Evolutionary conservation across 768 basidiomycete species (phyloP).

Genomic region (Amanita fuliginea): DNA sequence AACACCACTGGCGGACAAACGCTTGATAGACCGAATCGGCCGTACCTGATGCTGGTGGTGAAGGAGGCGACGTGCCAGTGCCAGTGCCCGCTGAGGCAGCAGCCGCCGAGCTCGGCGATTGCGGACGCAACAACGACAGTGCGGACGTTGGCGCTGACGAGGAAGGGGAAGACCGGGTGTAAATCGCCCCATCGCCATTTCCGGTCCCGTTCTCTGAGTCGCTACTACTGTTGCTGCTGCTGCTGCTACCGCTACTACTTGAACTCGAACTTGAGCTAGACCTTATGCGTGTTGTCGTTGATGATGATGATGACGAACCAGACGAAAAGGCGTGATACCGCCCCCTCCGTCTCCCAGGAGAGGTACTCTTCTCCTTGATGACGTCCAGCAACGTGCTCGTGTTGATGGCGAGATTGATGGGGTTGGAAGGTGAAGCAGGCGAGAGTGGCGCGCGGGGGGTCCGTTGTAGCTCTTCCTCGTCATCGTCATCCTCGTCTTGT

Average conservation of each 20-base stretch:
- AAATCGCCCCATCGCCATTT: not conserved
- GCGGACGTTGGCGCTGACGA: not conserved
- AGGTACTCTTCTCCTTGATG: slow-evolving; percentile 18
- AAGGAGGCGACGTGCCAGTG: too few relatives aligned
- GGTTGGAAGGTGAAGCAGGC: not conserved
- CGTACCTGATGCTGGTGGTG: not conserved
- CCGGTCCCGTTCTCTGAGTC: not conserved
- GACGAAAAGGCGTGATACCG: too few relatives aligned
- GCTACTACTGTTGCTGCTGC: not conserved
- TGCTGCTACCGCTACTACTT: not conserved
- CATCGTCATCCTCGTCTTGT: not conserved
- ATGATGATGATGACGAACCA: too few relatives aligned
- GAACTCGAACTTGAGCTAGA: not conserved
- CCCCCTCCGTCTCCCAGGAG: slow-evolving; percentile 1
- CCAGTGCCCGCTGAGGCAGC: not conserved
- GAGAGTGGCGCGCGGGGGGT: not conserved
- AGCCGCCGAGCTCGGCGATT: not conserved
- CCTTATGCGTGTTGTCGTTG: not conserved
- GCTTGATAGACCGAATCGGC: slow-evolving; percentile 39
- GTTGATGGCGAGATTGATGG: too few relatives aligned
- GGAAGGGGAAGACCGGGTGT: not conserved
- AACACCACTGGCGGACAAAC: slow-evolving; percentile 60
- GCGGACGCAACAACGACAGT: not conserved
- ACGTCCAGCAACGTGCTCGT: slow-evolving; percentile 9
- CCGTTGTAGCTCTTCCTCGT: not conserved